Evolutionary conservation across 2,329 filamentous ascomycete species (phyloP).

Genomic region (Apiospora koreana): DNA sequence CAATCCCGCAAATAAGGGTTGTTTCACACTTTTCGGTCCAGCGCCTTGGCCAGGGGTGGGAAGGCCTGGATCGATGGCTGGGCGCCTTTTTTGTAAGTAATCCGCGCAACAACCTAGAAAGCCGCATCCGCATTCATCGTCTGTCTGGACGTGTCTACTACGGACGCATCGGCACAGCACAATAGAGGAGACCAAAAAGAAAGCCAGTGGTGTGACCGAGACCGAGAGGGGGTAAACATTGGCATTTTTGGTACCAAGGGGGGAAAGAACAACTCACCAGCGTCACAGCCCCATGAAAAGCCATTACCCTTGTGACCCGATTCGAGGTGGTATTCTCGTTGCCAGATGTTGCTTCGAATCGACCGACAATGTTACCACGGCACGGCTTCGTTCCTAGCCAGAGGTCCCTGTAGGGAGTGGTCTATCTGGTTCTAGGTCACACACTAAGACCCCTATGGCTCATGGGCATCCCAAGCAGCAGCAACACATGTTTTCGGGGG

Average conservation of each 20-base stretch:
- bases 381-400: not conserved
- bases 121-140: not conserved
- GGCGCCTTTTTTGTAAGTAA: not conserved
- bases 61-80: not conserved
- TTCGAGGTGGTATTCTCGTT: not conserved
- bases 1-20: conserved; percentile 3
- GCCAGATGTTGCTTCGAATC: not conserved
- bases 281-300: not conserved
- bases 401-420: not conserved
- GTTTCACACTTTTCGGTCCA: not conserved
- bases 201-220: too few relatives aligned
- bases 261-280: not conserved
- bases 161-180: not conserved
- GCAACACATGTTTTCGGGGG: not conserved
- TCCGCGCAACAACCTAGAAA: not conserved
- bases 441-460: not conserved
- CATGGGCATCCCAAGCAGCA: too few relatives aligned
- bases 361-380: not conserved
- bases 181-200: not conserved
- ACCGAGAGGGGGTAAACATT: not conserved
- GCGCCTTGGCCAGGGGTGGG: not conserved
- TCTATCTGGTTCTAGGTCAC: not conserved
- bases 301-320: not conserved
- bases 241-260: too few relatives aligned
- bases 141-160: too few relatives aligned